Evolutionary conservation across 768 basidiomycete genomes (phyloP).

Genomic region (Termitomyces sp.): DNA sequence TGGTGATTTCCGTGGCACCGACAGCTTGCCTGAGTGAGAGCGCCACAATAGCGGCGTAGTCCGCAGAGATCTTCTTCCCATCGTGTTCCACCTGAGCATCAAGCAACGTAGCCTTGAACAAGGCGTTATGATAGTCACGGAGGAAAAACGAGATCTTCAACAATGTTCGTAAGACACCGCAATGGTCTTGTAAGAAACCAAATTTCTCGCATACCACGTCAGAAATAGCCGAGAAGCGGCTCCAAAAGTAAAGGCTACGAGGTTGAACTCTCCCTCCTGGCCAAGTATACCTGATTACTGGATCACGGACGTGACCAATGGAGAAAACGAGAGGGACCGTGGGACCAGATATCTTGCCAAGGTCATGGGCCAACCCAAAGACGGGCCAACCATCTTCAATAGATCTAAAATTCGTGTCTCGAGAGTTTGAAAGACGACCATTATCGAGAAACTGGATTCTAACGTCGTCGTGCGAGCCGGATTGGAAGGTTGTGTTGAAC

Average conservation of each 20-base stretch:
- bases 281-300: slow-evolving; percentile 39
- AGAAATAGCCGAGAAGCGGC: slow-evolving; percentile 28
- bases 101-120: slow-evolving; percentile 36
- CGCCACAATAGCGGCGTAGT: slow-evolving; percentile 47
- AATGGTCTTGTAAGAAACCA: neutral
- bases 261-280: slow-evolving; percentile 38
- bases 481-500: slow-evolving; percentile 46
- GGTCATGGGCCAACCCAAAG: slow-evolving; percentile 54
- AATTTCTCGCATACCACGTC: slow-evolving; percentile 22
- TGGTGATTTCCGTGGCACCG: slow-evolving; percentile 48
- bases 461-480: slow-evolving; percentile 46
- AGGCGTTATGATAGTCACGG: slow-evolving; percentile 37
- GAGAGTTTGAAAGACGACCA: slow-evolving; percentile 43
- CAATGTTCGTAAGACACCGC: neutral
- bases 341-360: slow-evolving; percentile 37
- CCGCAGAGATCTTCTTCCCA: slow-evolving; percentile 39
- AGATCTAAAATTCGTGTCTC: slow-evolving; percentile 53
- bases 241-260: slow-evolving; percentile 42
- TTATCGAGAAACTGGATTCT: slow-evolving; percentile 55
- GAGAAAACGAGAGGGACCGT: slow-evolving; percentile 35
- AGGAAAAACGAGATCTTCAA: slow-evolving; percentile 34
- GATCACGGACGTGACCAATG: slow-evolving; percentile 46
- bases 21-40: slow-evolving; percentile 51
- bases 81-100: slow-evolving; percentile 41
- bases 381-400: slow-evolving; percentile 56